Evolutionary conservation across 179 eudicot species (phyloP), one percentile per base, ranked within the genome.

Genomic region (Beta lomatogona): DNA sequence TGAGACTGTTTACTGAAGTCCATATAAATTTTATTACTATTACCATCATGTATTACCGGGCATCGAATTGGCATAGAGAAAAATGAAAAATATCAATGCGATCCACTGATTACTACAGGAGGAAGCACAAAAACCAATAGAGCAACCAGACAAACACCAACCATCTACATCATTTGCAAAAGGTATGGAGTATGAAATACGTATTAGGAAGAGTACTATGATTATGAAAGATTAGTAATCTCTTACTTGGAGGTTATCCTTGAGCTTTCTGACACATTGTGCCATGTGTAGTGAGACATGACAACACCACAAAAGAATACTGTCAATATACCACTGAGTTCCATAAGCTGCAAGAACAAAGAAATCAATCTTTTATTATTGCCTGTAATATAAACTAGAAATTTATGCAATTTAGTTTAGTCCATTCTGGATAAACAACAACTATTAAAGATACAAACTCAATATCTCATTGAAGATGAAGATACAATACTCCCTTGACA

Each of bases 281-380:
- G 96, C 96, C 96, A 92, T 80, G 96, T 92, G 80, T 92, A 92
- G 79, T 92, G 96, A 21, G 96, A 92, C 96, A 92, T 92, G 74
- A 91, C 92, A 89, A 92, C 87, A 76, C 96, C 96, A 79, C 91
- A 88, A 64, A 92, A 92, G 90, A 92, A 92, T 18, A 92, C 91
- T 31, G 96, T 92, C 86, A 92, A 86, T 79, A 92, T 92, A 79
- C 93, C 97, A 66, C 97, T 92, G 21, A 92, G 88, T 87, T 80
- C 71, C 77, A 93, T 85, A 77, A 93, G 90, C 97, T 93, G 93
- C 90, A 86, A 70, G 55, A 18, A 54, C 15, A 73, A 54, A 71
- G 63, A 70, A 75, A 64, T 58, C 46, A 60, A 63, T 79, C 11
- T 55, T 18, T 76, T 71, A 48, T 48, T 69, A 25, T 57, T 22